Conservation (phyloP, 2,329 filamentous ascomycete species). For the Xylaria sp. region DNA sequence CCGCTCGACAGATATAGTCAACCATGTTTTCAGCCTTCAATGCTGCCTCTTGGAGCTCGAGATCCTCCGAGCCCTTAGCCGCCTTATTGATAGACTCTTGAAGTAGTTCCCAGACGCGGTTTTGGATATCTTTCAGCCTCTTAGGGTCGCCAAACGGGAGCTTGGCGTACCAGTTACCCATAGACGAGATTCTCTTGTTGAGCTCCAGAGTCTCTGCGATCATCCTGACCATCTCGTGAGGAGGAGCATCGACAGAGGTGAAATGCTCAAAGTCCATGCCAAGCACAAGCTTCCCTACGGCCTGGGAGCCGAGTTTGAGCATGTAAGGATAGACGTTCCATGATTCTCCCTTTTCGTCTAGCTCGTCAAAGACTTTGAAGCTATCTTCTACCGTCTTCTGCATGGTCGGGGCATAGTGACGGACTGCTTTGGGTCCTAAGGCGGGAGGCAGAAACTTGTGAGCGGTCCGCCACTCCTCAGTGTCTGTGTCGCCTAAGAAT, state of each 20-base stretch:
- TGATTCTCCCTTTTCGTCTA: conserved; percentile 60
- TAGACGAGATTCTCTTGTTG: conserved; percentile 68
- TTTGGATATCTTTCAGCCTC: conserved; percentile 52
- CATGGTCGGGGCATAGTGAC: conserved; percentile 70
- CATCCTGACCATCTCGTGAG: conserved; percentile 62
- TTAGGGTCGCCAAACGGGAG: conserved; percentile 69
- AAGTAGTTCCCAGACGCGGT: conserved; percentile 53
- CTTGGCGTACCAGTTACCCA: conserved; percentile 65
- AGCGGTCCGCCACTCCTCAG: conserved; percentile 60
- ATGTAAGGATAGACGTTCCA: conserved; percentile 64
- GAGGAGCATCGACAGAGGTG: conserved; percentile 55
- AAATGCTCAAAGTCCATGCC: conserved; percentile 61
- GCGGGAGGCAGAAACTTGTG: conserved; percentile 73
- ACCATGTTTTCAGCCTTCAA: conserved; percentile 58
- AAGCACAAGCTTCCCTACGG: conserved; percentile 58
- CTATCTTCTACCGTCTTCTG: conserved; percentile 63
- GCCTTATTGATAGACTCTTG: conserved; percentile 54
- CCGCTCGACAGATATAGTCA: conserved; percentile 64
- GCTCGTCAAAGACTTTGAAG: conserved; percentile 61
- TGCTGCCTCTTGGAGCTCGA: conserved; percentile 61
- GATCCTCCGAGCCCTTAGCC: conserved; percentile 53
- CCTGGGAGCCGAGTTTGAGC: conserved; percentile 61
- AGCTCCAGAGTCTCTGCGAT: conserved; percentile 64
- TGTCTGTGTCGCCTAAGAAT: conserved; percentile 63
- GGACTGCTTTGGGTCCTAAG: conserved; percentile 68